Evolutionary conservation across 2,329 filamentous ascomycete species (phyloP).

Genomic region (Neonectria sp.): DNA sequence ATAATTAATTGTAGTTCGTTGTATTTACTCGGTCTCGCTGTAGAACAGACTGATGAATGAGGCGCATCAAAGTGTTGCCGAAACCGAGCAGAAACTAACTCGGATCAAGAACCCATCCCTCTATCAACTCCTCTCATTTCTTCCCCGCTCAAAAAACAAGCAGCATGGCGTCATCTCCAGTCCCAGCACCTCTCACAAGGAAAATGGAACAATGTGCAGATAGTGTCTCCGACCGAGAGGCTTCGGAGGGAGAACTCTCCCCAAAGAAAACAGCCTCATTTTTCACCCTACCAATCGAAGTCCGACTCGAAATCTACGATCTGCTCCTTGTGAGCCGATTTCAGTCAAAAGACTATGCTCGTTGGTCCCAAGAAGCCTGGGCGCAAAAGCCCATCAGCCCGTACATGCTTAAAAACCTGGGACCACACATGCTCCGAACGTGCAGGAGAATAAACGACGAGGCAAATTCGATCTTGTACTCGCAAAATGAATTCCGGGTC

Average conservation of each 20-base stretch:
- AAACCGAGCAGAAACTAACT: background rate
- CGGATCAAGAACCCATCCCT: background rate
- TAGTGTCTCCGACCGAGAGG: background rate
- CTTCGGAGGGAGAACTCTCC: background rate
- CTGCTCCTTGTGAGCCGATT: background rate
- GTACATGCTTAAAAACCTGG: background rate
- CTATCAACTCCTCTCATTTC: background rate
- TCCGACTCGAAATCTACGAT: background rate
- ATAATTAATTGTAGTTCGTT: background rate
- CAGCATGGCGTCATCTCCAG: background rate
- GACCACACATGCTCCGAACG: background rate
- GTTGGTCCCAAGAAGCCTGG: background rate
- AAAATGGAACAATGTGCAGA: background rate
- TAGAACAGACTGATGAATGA: background rate
- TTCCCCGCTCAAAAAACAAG: background rate
- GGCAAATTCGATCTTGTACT: background rate
- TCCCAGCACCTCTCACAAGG: background rate
- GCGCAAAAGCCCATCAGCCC: background rate
- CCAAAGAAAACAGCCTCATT: background rate
- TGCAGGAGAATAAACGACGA: background rate
- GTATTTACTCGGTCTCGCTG: background rate
- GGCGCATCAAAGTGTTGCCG: background rate
- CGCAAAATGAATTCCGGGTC: background rate
- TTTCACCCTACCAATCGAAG: background rate
- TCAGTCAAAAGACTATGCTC: background rate